Percentiles rank a stretch among this genome's conserved stretches.
These are phyloP conservation scores for Nyssa sinensis DNA, from an alignment of 148 eudicot genomes.

Conservation along the genomic window DNA sequence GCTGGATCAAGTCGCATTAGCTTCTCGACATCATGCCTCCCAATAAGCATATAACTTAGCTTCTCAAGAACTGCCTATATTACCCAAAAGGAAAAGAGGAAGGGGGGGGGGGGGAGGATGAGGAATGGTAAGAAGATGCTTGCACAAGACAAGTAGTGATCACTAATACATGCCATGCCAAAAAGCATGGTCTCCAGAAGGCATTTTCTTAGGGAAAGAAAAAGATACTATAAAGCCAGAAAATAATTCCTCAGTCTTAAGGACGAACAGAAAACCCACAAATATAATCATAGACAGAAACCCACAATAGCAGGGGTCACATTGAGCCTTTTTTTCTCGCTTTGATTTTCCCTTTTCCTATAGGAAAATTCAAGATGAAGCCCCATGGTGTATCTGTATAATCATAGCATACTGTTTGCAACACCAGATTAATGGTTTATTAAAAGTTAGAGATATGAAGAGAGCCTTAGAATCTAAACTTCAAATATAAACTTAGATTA, in stretches of 20 bases:
- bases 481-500: background rate
- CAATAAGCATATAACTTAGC: conserved; percentile 96
- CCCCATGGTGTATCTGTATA: background rate
- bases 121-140: conserved; percentile 11
- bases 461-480: background rate
- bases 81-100: background rate
- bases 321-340: too few species aligned
- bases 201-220: too few species aligned
- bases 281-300: too few species aligned
- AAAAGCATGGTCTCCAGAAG: too few species aligned
- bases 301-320: too few species aligned
- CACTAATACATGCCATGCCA: too few species aligned
- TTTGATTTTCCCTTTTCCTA: too few species aligned
- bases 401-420: background rate
- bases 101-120: background rate
- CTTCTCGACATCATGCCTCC: conserved; percentile 92
- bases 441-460: background rate
- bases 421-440: background rate
- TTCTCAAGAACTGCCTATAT: conserved; percentile 97
- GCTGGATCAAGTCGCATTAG: conserved; percentile 92
- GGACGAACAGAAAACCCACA: too few species aligned
- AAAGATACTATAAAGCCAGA: too few species aligned
- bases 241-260: too few species aligned
- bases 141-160: conserved; percentile 1
- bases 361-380: background rate